These are phyloP conservation scores for Fragosphaeria purpurea DNA, from an alignment of 2,329 filamentous ascomycete species.

Conservation along the genomic window DNA sequence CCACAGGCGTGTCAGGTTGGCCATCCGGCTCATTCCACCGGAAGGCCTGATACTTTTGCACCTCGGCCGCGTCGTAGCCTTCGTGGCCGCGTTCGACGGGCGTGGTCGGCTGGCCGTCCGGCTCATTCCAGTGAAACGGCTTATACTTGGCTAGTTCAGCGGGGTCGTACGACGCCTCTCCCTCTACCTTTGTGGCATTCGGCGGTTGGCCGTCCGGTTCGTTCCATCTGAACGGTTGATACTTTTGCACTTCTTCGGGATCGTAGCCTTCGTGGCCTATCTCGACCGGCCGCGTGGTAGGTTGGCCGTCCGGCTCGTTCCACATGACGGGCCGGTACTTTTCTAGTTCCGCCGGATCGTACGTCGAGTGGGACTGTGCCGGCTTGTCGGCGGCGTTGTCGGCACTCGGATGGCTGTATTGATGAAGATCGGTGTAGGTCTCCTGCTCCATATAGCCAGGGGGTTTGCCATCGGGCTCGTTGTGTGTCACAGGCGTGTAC, in stretches of 20 bases:
- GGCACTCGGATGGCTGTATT: slow-evolving; percentile 25
- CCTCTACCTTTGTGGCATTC: not conserved
- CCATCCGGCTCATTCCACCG: slow-evolving; percentile 24
- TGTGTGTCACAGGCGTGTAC: slow-evolving; percentile 27
- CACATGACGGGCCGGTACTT: slow-evolving; percentile 13
- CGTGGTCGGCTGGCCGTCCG: slow-evolving; percentile 12
- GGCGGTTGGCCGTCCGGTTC: slow-evolving; percentile 16
- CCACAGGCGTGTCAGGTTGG: slow-evolving; percentile 4
- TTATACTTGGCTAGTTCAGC: slow-evolving; percentile 12
- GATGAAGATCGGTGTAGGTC: slow-evolving; percentile 9
- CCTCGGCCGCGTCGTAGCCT: slow-evolving; percentile 9
- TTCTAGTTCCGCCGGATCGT: slow-evolving; percentile 10
- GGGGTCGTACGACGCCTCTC: not conserved
- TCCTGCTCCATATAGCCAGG: not conserved
- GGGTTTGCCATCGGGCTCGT: slow-evolving; percentile 19
- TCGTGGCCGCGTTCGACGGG: not conserved
- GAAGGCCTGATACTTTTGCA: slow-evolving; percentile 20
- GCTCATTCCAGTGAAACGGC: slow-evolving; percentile 15
- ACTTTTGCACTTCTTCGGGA: slow-evolving; percentile 9
- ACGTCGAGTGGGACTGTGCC: slow-evolving; percentile 9
- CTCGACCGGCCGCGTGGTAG: slow-evolving; percentile 14
- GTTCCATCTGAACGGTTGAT: slow-evolving; percentile 14
- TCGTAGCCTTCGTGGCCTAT: slow-evolving; percentile 14
- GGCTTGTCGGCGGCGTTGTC: slow-evolving; percentile 21
- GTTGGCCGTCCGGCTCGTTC: slow-evolving; percentile 11